These are phyloP conservation scores for Leptosphaerulina australis DNA, from an alignment of 2,329 filamentous ascomycete genomes.

Conservation along the genomic window DNA sequence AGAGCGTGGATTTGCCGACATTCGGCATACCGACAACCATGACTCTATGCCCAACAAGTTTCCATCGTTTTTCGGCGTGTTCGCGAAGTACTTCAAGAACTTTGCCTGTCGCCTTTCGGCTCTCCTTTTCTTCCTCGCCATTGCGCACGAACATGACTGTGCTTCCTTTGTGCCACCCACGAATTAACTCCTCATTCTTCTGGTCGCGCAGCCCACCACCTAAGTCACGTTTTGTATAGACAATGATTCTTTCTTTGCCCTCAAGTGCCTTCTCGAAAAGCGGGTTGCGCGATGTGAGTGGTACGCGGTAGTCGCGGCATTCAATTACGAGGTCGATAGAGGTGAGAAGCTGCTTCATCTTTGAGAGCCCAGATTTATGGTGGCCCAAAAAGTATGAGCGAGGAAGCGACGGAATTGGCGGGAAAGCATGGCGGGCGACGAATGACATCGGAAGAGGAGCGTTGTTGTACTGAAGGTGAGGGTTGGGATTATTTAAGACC, in stretches of 20 bases:
- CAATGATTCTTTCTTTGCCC: slow-evolving; percentile 74
- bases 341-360: slow-evolving; percentile 81
- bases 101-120: slow-evolving; percentile 32
- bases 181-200: slow-evolving; percentile 58
- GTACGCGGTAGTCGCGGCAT: slow-evolving; percentile 91
- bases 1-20: slow-evolving; percentile 91
- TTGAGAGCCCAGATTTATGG: slow-evolving; percentile 78
- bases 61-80: slow-evolving; percentile 58
- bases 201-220: slow-evolving; percentile 35
- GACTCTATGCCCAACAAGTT: slow-evolving; percentile 80
- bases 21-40: slow-evolving; percentile 98
- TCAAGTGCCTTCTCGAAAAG: slow-evolving; percentile 80
- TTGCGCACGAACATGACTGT: slow-evolving; percentile 60
- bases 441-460: slow-evolving; percentile 53
- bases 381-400: slow-evolving; percentile 95
- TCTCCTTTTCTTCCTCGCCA: slow-evolving; percentile 29
- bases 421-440: slow-evolving; percentile 74
- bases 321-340: slow-evolving; percentile 89
- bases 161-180: slow-evolving; percentile 60
- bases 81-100: slow-evolving; percentile 60
- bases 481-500: slow-evolving; percentile 2
- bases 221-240: slow-evolving; percentile 86
- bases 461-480: background rate
- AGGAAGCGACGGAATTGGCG: slow-evolving; percentile 74
- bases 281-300: slow-evolving; percentile 87